phyloP scores from a whole-genome alignment of 2,329 filamentous ascomycete genomes.

The Arthrocladium fulminans region DNA sequence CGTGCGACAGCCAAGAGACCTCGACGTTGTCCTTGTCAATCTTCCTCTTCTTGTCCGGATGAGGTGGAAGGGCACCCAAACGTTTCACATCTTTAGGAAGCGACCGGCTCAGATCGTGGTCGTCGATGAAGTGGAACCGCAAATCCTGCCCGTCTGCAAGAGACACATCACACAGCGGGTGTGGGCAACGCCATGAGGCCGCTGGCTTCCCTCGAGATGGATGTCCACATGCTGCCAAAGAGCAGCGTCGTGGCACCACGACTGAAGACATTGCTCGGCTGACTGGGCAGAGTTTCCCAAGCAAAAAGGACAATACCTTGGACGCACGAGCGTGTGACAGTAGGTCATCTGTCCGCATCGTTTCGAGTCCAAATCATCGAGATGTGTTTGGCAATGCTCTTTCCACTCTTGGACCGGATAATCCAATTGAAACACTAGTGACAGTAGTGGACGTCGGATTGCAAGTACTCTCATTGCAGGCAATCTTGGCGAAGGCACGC shows the following conservation, averaged over 20 bases:
- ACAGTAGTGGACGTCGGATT: slow-evolving; percentile 13
- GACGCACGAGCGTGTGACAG: slow-evolving; percentile 13
- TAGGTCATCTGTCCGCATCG: slow-evolving; percentile 13
- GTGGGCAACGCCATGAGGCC: too few relatives aligned
- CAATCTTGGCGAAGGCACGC: slow-evolving; percentile 11
- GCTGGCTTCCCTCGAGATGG: too few relatives aligned
- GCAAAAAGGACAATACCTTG: slow-evolving; percentile 10
- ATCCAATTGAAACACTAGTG: slow-evolving; percentile 14
- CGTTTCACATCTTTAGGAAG: slow-evolving; percentile 2
- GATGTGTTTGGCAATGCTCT: slow-evolving; percentile 13
- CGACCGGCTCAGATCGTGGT: slow-evolving; percentile 5
- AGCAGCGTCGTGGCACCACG: too few relatives aligned
- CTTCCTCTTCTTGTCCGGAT: not conserved
- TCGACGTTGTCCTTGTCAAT: not conserved
- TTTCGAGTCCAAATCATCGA: slow-evolving; percentile 10
- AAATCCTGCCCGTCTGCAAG: slow-evolving; percentile 5
- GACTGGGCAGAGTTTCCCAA: too few relatives aligned
- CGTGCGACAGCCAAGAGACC: not conserved
- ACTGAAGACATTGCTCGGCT: too few relatives aligned
- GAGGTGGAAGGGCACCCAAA: not conserved
- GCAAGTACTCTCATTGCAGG: not conserved
- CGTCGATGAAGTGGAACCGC: slow-evolving; percentile 9
- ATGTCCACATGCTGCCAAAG: too few relatives aligned
- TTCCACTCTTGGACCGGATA: slow-evolving; percentile 11
- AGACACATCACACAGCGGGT: too few relatives aligned